phyloP scores from a whole-genome alignment of 192 early-diverging fungal species.

The Coemansia sp. region DNA sequence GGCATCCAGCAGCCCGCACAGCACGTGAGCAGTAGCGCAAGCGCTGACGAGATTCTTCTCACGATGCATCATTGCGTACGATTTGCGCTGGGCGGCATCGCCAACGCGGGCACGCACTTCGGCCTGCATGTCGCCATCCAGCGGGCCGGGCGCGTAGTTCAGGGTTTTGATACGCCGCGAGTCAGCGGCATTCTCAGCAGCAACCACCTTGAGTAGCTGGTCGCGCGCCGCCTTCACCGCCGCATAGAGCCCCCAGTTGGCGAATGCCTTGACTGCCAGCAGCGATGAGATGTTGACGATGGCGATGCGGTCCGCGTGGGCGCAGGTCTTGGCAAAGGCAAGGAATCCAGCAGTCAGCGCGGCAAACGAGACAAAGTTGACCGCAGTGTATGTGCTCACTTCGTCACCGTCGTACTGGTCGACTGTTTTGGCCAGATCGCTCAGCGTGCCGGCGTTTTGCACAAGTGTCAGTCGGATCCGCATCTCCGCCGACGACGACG shows the following conservation, averaged over 20 bases:
- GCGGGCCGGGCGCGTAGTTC: conserved; percentile 86
- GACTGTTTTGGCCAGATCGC: conserved; percentile 64
- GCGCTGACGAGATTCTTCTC: conserved; percentile 69
- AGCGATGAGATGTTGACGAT: conserved; percentile 83
- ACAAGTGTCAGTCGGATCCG: conserved; percentile 54
- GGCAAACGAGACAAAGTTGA: conserved; percentile 64
- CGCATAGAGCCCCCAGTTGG: conserved; percentile 82
- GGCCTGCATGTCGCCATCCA: conserved; percentile 82
- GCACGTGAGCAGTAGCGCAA: conserved; percentile 61
- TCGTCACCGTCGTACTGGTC: conserved; percentile 56
- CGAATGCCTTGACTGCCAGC: conserved; percentile 68
- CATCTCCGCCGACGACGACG: conserved; percentile 12
- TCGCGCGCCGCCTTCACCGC: conserved; percentile 82
- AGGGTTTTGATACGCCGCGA: conserved; percentile 60
- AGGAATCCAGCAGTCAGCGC: conserved; percentile 53
- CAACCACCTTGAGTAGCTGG: conserved; percentile 68
- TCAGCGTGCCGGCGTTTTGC: conserved; percentile 76
- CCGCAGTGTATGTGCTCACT: conserved; percentile 51
- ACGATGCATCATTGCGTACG: conserved; percentile 66
- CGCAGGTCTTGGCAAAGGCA: neutral
- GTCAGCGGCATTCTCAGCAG: conserved; percentile 62
- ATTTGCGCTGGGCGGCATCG: conserved; percentile 60
- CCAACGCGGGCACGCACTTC: conserved; percentile 69
- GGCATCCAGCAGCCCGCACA: conserved; percentile 62
- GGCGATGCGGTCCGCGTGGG: conserved; percentile 19